Evolutionary conservation across 495 filamentous ascomycete species (phyloP), one percentile per base, ranked within the genome.

Genomic region (Parachaetomium inaequale): DNA sequence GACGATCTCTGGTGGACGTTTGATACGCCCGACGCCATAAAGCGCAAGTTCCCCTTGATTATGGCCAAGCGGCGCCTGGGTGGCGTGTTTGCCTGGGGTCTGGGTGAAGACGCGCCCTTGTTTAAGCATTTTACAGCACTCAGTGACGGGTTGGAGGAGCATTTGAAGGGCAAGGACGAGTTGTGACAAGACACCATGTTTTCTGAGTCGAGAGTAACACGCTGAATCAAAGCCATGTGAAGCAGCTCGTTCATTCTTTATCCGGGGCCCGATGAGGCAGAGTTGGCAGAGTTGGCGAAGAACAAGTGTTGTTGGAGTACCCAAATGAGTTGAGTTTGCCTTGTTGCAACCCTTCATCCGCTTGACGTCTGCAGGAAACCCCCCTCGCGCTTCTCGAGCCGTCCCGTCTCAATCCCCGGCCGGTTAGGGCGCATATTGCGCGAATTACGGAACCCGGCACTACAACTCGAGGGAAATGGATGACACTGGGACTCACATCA

Each of bases 1-100:
- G 77, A 80, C 32, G 76, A 82, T 58, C 67, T 89, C 34, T 91
- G 87, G 82, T 91, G 89, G 88, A 87, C 84, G 5, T 91, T 88
- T 81, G 88, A 92, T 66, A 89, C 86, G 0, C 78, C 85, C 2
- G 78, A 78, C 12, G 73, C 84, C 19, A 85, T 92, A 47, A 67
- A 69, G 40, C 78, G 79, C 61, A 92, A 91, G 76, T 86, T 89
- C 63, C 78, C 75, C 26, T 70, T 79, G 0, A 83, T 91, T 46
- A 76, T 91, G 28, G 72, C 79, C 17, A 75, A 75, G 55, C 84
- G 81, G 68, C 74, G 76, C 25, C 66, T 92, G 2, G 89, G 88
- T 5, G 88, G 88, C 21, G 83, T 89, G 29, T 88, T 90, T 77
- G 85, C 86, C 0, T 90, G 87, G 89, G 88, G 81, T 26, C 69